A percentile compares a stretch with the other conserved stretches of the same genome.
Evolutionary conservation across 805 yeast genomes (phyloP).

Genomic region (Sungouiozyma ichnusensis): DNA sequence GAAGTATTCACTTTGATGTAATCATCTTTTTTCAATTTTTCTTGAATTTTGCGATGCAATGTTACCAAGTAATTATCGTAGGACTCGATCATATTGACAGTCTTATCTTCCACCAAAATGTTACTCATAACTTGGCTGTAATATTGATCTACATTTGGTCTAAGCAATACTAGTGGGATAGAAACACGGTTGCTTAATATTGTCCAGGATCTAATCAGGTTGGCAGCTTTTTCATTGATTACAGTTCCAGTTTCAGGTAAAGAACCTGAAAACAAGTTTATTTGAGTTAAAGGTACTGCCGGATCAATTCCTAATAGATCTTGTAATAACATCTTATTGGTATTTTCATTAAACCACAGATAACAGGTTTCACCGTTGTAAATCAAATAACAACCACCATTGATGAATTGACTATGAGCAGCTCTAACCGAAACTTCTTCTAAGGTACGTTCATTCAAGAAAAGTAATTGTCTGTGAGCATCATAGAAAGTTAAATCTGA

Average conservation of each 20-base stretch:
- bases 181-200: constrained; percentile 15
- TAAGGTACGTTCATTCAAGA: constrained; percentile 33
- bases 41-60: constrained; percentile 55
- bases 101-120: constrained; percentile 64
- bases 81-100: constrained; percentile 41
- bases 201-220: constrained; percentile 43
- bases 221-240: constrained; percentile 57
- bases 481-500: constrained; percentile 43
- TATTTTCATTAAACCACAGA: constrained; percentile 61
- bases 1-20: constrained; percentile 18
- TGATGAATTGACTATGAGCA: constrained; percentile 31
- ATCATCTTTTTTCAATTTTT: constrained; percentile 39
- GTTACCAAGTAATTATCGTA: constrained; percentile 58
- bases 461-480: constrained; percentile 33
- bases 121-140: constrained; percentile 35
- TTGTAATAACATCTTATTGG: constrained; percentile 52
- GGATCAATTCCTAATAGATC: constrained; percentile 64
- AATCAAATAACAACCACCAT: constrained; percentile 69
- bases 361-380: constrained; percentile 55
- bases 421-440: constrained; percentile 34
- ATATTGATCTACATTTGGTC: constrained; percentile 26
- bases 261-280: constrained; percentile 31
- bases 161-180: constrained; percentile 21
- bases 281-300: constrained; percentile 11
- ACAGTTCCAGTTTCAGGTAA: constrained; percentile 64